Conservation (phyloP, 306 rosid species). For the Sphenostylis stenocarpa region DNA sequence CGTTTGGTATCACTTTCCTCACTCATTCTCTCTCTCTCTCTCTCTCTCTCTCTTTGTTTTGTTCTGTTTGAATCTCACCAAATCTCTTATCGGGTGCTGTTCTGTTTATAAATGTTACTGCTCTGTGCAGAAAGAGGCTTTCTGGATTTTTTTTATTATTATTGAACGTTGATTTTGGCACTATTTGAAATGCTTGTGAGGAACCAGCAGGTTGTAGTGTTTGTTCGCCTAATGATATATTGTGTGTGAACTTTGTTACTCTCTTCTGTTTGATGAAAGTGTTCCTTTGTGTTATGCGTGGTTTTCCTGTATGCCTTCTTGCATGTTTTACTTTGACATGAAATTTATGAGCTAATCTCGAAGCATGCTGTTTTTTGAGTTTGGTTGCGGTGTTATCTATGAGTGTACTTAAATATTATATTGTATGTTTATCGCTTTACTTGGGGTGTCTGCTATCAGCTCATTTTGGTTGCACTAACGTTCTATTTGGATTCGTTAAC, state of each 20-base stretch:
- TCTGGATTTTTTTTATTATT: background rate
- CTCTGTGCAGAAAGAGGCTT: slow-evolving; percentile 15
- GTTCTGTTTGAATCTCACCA: slow-evolving; percentile 9
- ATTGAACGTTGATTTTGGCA: slow-evolving; percentile 19
- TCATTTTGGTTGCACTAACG: background rate
- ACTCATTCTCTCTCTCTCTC: background rate
- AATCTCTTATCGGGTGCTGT: slow-evolving; percentile 22
- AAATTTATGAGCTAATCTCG: slow-evolving; percentile 10
- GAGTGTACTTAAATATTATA: slow-evolving; percentile 14
- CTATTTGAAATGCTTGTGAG: slow-evolving; percentile 1
- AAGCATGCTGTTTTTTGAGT: slow-evolving; percentile 7
- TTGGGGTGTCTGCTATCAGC: slow-evolving; percentile 16
- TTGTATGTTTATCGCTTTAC: background rate
- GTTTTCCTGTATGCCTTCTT: background rate
- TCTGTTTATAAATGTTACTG: slow-evolving; percentile 18
- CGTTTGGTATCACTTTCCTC: slow-evolving; percentile 31
- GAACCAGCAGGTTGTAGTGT: slow-evolving; percentile 25
- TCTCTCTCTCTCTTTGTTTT: background rate
- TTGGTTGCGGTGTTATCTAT: slow-evolving; percentile 11
- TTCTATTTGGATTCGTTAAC: background rate
- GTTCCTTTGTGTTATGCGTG: background rate
- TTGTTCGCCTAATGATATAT: background rate
- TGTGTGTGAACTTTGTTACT: background rate
- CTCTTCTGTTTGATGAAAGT: slow-evolving; percentile 17
- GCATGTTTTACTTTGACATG: slow-evolving; percentile 10